Conservation (phyloP, 306 rosid genomes). For the Ammopiptanthus mongolicus region DNA sequence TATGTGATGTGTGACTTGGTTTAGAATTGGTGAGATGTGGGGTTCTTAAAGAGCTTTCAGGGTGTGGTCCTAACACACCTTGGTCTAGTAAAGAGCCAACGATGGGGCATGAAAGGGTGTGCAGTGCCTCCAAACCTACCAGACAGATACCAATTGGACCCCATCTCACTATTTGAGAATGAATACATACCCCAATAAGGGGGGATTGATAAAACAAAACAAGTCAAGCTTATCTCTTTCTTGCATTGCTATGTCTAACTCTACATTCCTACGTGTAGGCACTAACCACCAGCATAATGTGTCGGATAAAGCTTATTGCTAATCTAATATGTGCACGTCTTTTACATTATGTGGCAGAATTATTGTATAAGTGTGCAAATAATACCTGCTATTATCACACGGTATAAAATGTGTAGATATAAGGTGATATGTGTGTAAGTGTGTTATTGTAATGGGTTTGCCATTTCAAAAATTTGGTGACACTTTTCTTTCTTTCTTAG, state of each 20-base stretch:
- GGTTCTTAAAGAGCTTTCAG: constrained; percentile 40
- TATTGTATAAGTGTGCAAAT: background rate
- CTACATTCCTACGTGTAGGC: constrained; percentile 28
- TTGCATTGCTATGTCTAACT: constrained; percentile 19
- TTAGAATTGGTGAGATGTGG: constrained; percentile 11
- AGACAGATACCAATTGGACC: constrained; percentile 50
- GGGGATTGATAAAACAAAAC: constrained; percentile 29
- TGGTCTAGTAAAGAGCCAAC: constrained; percentile 51
- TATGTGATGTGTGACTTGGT: constrained; percentile 15
- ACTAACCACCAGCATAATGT: constrained; percentile 47
- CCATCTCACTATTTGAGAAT: constrained; percentile 36
- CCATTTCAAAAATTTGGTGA: constrained; percentile 29
- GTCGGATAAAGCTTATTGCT: background rate
- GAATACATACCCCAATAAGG: constrained; percentile 23
- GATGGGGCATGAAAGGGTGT: constrained; percentile 79
- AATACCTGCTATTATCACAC: no score
- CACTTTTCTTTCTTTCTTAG: background rate
- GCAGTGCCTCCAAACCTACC: constrained; percentile 68
- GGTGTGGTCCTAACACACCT: constrained; percentile 38
- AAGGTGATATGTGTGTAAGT: background rate
- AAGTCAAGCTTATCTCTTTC: constrained; percentile 23
- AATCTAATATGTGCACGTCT: background rate
- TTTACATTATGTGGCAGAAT: background rate
- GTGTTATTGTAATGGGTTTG: constrained; percentile 7
- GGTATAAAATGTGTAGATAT: background rate